Evolutionary conservation across 2,329 filamentous ascomycete species (phyloP).

Genomic region (Scedosporium aurantiacum): DNA sequence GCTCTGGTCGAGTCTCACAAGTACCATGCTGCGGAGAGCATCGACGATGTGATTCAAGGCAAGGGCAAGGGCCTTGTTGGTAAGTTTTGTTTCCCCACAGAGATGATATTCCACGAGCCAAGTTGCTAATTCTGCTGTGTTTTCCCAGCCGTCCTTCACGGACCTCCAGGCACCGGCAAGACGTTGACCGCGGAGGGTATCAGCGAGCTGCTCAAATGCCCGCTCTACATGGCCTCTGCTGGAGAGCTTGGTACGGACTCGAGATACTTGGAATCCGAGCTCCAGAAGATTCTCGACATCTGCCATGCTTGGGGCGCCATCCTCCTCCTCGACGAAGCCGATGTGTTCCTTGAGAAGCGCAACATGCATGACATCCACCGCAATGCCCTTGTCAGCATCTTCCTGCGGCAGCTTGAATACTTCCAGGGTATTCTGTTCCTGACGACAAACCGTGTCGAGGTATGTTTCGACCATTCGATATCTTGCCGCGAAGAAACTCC

Average conservation of each 20-base stretch:
- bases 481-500: not conserved
- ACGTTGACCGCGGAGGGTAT: conserved; percentile 46
- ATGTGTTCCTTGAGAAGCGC: conserved; percentile 13
- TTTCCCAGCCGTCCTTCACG: conserved; percentile 53
- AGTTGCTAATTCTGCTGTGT: conserved; percentile 11
- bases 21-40: conserved; percentile 68
- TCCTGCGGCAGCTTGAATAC: conserved; percentile 29
- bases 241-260: conserved; percentile 75
- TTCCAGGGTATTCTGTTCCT: conserved; percentile 30
- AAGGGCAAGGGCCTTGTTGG: conserved; percentile 77
- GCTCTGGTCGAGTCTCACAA: conserved; percentile 78
- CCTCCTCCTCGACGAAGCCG: conserved; percentile 15
- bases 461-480: not conserved
- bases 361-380: conserved; percentile 13
- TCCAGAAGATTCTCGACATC: conserved; percentile 56
- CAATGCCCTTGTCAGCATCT: conserved; percentile 21
- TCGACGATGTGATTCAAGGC: conserved; percentile 72
- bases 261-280: conserved; percentile 58
- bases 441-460: conserved; percentile 32
- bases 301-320: conserved; percentile 17
- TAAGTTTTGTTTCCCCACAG: conserved; percentile 20
- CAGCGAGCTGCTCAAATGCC: conserved; percentile 69
- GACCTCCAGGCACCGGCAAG: conserved; percentile 35
- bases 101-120: not conserved
- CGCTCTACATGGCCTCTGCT: conserved; percentile 72